These are phyloP conservation scores for Hypoxylon subgilvum DNA, from an alignment of 495 filamentous ascomycete species.

Conservation along the genomic window DNA sequence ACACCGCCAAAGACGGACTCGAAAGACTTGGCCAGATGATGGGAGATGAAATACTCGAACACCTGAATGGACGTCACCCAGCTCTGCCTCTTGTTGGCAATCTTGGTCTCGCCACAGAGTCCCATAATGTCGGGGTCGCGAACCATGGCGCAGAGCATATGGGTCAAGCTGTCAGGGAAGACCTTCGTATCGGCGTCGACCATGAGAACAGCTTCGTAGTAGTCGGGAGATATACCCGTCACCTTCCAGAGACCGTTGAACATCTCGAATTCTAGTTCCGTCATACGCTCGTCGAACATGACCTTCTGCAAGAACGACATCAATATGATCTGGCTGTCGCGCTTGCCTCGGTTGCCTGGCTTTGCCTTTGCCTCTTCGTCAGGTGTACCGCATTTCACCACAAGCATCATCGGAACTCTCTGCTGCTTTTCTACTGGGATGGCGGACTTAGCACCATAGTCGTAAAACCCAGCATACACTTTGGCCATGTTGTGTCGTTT, in stretches of 20 bases:
- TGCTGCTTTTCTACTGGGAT: slow-evolving; percentile 90
- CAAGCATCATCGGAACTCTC: slow-evolving; percentile 97
- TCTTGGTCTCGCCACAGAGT: slow-evolving; percentile 98
- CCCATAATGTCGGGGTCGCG: slow-evolving; percentile 99
- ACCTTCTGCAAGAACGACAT: slow-evolving; percentile 99
- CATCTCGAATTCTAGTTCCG: slow-evolving; percentile 99
- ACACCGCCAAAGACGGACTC: slow-evolving; percentile 99
- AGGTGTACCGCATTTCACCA: slow-evolving; percentile 95
- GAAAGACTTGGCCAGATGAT: slow-evolving; percentile 95
- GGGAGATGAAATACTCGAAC: slow-evolving; percentile 99
- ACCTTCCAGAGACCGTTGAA: slow-evolving; percentile 99
- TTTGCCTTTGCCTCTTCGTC: slow-evolving; percentile 81
- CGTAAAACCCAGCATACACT: slow-evolving; percentile 96
- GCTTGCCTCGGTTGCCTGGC: slow-evolving; percentile 95
- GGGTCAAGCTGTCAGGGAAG: slow-evolving; percentile 95
- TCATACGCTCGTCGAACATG: slow-evolving; percentile 99
- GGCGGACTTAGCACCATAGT: slow-evolving; percentile 81
- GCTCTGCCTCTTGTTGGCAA: slow-evolving; percentile 92
- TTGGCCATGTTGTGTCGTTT: slow-evolving; percentile 99
- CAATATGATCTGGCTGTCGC: slow-evolving; percentile 97
- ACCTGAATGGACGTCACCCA: slow-evolving; percentile 99
- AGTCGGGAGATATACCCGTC: slow-evolving; percentile 96
- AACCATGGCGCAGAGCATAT: slow-evolving; percentile 99
- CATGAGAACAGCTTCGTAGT: slow-evolving; percentile 96
- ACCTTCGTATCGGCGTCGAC: slow-evolving; percentile 99